These are phyloP conservation scores for Yamadazyma mexicana DNA, from an alignment of 1,139 yeast genomes.

Conservation along the genomic window DNA sequence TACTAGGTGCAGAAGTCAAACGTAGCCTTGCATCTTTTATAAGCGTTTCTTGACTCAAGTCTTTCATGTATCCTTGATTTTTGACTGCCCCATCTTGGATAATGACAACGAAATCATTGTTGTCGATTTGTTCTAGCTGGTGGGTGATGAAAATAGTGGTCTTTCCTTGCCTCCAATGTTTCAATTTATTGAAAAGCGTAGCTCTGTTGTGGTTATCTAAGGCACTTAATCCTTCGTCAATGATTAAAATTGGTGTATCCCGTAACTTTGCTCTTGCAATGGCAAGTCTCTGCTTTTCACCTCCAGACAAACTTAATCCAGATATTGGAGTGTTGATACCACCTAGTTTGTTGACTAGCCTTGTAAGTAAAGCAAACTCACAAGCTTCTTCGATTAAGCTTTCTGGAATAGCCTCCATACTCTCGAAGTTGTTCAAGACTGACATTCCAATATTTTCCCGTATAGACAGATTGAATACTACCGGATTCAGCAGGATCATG, in stretches of 20 bases:
- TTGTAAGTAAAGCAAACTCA: constrained; percentile 49
- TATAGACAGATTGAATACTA: constrained; percentile 63
- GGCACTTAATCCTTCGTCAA: constrained; percentile 88
- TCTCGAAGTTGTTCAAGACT: constrained; percentile 26
- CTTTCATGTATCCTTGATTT: constrained; percentile 22
- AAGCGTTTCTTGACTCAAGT: constrained; percentile 15
- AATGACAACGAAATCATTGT: constrained; percentile 54
- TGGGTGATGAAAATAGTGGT: constrained; percentile 86
- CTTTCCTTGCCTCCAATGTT: constrained; percentile 60
- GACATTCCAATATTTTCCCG: constrained; percentile 60
- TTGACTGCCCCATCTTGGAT: constrained; percentile 59
- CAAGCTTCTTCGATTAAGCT: constrained; percentile 44
- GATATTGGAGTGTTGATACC: constrained; percentile 59
- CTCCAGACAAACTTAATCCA: constrained; percentile 73
- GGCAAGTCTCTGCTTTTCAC: constrained; percentile 81
- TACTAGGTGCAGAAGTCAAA: neutral
- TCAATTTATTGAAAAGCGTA: constrained; percentile 47
- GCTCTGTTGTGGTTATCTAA: constrained; percentile 56
- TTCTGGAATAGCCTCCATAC: constrained; percentile 25
- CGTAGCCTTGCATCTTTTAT: constrained; percentile 11
- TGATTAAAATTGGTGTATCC: constrained; percentile 68
- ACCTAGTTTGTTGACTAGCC: constrained; percentile 47
- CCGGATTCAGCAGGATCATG: constrained; percentile 69
- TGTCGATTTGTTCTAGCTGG: constrained; percentile 56
- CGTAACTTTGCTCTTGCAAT: constrained; percentile 79